Evolutionary conservation across 2,329 filamentous ascomycete genomes (phyloP), one percentile per base, ranked within the genome.

Genomic region (Cladophialophora immunda): DNA sequence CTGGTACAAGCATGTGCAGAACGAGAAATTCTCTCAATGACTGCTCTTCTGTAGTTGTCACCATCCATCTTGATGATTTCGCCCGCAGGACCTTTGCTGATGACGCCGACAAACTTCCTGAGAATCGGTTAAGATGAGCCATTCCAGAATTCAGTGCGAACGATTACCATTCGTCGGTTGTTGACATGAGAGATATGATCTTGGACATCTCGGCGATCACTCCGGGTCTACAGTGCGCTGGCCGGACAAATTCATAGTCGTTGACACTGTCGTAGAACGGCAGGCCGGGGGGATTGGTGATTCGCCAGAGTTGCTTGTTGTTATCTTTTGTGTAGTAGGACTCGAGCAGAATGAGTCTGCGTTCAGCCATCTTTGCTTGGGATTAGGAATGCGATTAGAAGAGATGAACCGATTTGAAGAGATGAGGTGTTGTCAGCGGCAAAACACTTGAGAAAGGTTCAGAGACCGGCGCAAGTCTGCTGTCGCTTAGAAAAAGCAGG

Each of bases 261-360:
- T 58, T 11, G 36, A 66, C 27, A 29, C 58, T 38, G n/a, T 66
- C 62, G n/a, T 63, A 19, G 38, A 65, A 70, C 8, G 54, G 56
- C 11, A 66, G 19, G 7, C 65, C 63, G 1, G 62, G 62, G 11
- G 65, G 36, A 36, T 68, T 66, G 13, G 53, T 58, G 19, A 67
- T 55, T 4, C 67, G 56, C 64, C 67, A 69, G 22, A 30, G 4
- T 41, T 66, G 54, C 27, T 47, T 32, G 13, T 55, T 53, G n/a
- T 29, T 60, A n/a, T 59, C 53, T 29, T 55, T 29, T n/a, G 41
- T 13, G 17, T 54, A 62, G 53, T 64, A 66, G 17, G 67, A 64
- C 29, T 69, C 67, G 36, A 69, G 63, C 30, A 69, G 58, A 25
- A 69, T 38, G 22, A 69, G 64, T 36, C 64, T 58, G 58, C 67